Conservation (phyloP, 768 basidiomycete species). For the Agrocybe praecox region DNA sequence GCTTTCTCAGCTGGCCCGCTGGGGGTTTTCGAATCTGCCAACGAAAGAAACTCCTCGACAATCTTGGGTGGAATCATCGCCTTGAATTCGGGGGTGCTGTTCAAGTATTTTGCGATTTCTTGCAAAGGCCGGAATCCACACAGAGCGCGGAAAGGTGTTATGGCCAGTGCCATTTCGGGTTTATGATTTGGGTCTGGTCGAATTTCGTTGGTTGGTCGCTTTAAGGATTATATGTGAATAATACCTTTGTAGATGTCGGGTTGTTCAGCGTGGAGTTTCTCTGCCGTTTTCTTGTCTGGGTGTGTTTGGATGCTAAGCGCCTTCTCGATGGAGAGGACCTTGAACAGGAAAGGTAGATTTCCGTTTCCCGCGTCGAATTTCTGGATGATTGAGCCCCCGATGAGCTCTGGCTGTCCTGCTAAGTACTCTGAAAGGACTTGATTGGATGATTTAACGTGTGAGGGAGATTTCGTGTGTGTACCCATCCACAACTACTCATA, state of each 20-base stretch:
- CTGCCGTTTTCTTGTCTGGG: conserved; percentile 84
- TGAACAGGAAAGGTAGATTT: conserved; percentile 90
- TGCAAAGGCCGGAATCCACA: conserved; percentile 91
- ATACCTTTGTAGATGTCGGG: conserved; percentile 92
- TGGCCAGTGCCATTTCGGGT: conserved; percentile 97
- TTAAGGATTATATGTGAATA: conserved; percentile 14
- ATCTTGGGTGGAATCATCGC: conserved; percentile 65
- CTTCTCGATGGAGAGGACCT: conserved; percentile 87
- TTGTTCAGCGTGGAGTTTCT: conserved; percentile 62
- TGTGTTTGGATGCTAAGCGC: conserved; percentile 92
- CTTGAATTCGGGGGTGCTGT: conserved; percentile 73
- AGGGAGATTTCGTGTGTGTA: conserved; percentile 78
- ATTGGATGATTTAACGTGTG: conserved; percentile 35
- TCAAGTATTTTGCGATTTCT: conserved; percentile 68
- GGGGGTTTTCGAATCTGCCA: conserved; percentile 44
- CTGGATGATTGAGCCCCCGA: conserved; percentile 59
- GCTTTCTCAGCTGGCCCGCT: conserved; percentile 52
- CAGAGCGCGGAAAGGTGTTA: conserved; percentile 88
- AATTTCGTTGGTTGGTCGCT: background rate
- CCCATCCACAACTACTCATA: conserved; percentile 93
- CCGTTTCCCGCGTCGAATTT: conserved; percentile 59
- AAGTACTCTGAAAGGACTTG: conserved; percentile 61
- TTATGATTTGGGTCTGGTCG: conserved; percentile 90
- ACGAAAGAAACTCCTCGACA: conserved; percentile 49
- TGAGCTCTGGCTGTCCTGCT: conserved; percentile 63